Evolutionary conservation across 257 asterid species (phyloP), one percentile per base, ranked within the genome.

Genomic region (Coffea canephora): DNA sequence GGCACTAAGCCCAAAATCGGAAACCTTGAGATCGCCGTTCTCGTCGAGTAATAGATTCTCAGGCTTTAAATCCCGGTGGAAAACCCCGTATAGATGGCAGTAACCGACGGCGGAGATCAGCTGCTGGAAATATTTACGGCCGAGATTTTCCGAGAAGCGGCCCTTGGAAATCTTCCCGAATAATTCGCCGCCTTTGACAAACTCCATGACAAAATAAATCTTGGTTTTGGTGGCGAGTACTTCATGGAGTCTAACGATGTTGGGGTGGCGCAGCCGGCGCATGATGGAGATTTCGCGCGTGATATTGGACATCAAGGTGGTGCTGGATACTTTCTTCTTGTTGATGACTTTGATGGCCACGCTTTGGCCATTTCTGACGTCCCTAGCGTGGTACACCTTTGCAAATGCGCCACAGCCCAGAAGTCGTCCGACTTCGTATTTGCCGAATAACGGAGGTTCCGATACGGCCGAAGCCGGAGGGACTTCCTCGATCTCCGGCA

Each of bases 331-430:
- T 21, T 19, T 57, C 7, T 57, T 76, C 88, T 95, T 95, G 82
- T 83, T 88, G 59, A 95, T 83, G 34, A 95, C 84, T 46, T 95
- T 93, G 0, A 95, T 79, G 1, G 98, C 98, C 3, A 93, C 94
- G 78, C 97, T 95, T 19, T 85, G 93, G 13, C 98, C 96, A 69
- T 84, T 88, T 34, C 80, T 75, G 34, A 92, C 74, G 18, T 92
- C 89, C n/a, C 97, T 81, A 9, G 96, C 99, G 65, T 93, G 96
- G 81, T 92, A 95, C 14, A 95, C 99, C 54, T 95, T 95, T 8
- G 98, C 98, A 45, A 91, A 95, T 7, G 97, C 99, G 36, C 97
- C 99, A 80, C 99, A 92, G 8, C 99, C 99, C 4, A 95, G 90
- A 71, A 95, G 92, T 82, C 87, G 90, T 0, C 99, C 98, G 46